phyloP scores from a whole-genome alignment of 78 protist genomes.

The Pigoraptor vietnamica region DNA sequence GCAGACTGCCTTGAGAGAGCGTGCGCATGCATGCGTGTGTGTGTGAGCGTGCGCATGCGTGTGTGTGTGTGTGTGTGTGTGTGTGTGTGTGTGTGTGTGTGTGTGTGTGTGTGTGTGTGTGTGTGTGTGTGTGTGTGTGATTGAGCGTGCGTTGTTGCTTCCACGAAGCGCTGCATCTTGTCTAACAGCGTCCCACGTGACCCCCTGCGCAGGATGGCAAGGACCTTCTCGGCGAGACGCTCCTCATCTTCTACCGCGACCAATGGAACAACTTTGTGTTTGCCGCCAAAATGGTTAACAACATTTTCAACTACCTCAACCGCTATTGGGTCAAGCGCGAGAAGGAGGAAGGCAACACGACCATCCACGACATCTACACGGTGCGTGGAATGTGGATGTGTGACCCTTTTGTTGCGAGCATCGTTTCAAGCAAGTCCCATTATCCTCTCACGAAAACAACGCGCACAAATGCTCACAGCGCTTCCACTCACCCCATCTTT shows the following conservation, averaged over 20 bases:
- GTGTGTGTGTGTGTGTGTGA: too few species aligned
- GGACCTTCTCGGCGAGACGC: neutral
- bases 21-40: too few species aligned
- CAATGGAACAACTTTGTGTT: neutral
- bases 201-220: neutral
- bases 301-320: constrained; percentile 29
- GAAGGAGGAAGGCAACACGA: constrained; percentile 51
- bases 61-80: neutral
- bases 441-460: too few species aligned
- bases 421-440: too few species aligned
- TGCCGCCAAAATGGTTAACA: neutral
- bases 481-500: neutral
- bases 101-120: neutral
- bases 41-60: too few species aligned
- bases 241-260: neutral
- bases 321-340: constrained; percentile 73
- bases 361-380: constrained; percentile 53
- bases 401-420: neutral
- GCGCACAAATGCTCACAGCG: neutral
- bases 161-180: neutral
- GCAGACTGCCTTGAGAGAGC: too few species aligned
- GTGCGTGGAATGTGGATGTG: constrained; percentile 13
- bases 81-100: neutral
- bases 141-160: neutral
- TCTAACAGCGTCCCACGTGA: neutral